phyloP scores from a whole-genome alignment of 495 filamentous ascomycete genomes.

The Neurospora sp. region DNA sequence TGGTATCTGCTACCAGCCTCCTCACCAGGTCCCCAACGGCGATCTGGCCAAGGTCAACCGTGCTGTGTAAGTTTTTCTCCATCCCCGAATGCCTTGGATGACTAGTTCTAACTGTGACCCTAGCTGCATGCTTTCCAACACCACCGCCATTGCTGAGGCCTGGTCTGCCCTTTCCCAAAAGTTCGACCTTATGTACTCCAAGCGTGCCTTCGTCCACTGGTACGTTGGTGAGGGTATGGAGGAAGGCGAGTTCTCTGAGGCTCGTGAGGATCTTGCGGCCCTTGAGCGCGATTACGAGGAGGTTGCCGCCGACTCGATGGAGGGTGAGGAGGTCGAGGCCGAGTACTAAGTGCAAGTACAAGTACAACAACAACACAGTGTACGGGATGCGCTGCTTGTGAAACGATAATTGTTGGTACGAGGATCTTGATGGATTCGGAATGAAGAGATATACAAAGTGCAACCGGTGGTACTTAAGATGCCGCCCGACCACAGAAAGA shows the following conservation, averaged over 20 bases:
- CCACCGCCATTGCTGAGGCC: slow-evolving; percentile 95
- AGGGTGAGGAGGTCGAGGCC: slow-evolving; percentile 80
- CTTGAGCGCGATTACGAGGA: slow-evolving; percentile 99
- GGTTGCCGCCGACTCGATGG: slow-evolving; percentile 90
- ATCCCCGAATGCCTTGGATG: background rate
- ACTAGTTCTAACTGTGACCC: slow-evolving; percentile 12
- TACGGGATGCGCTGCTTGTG: background rate
- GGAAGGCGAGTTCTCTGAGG: slow-evolving; percentile 98
- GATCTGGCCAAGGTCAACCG: slow-evolving; percentile 96
- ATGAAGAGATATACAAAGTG: background rate
- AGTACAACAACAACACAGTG: background rate
- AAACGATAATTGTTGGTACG: background rate
- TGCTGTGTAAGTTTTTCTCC: slow-evolving; percentile 64
- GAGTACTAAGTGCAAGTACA: slow-evolving; percentile 63
- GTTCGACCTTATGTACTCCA: slow-evolving; percentile 99
- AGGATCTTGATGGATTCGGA: background rate
- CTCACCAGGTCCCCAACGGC: slow-evolving; percentile 88
- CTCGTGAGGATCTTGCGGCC: slow-evolving; percentile 93
- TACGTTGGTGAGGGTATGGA: slow-evolving; percentile 99
- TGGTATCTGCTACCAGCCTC: slow-evolving; percentile 98
- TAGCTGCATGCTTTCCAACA: slow-evolving; percentile 99
- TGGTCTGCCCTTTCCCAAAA: slow-evolving; percentile 97
- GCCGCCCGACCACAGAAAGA: background rate
- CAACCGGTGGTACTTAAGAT: background rate
- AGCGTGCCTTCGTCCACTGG: slow-evolving; percentile 99